Conservation (phyloP, 2,329 filamentous ascomycete species). For the Alternaria atra region DNA sequence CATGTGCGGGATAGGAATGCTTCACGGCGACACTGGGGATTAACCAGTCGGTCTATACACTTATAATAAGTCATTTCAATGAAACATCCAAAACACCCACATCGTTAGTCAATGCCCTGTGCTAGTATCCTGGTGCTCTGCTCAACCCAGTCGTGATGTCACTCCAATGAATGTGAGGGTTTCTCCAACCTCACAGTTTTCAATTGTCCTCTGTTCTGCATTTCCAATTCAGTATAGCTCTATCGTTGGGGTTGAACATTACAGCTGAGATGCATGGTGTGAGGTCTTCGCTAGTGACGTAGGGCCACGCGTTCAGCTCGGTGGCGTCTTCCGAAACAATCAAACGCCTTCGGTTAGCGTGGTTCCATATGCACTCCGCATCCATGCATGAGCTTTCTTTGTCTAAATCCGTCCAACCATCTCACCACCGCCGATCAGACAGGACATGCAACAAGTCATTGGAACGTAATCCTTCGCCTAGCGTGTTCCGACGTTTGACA, state of each 20-base stretch:
- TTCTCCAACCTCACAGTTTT: too few species aligned
- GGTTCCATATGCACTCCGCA: slow-evolving; percentile 4
- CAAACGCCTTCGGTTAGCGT: neutral
- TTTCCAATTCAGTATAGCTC: neutral
- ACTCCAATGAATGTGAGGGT: neutral
- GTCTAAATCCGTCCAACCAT: neutral
- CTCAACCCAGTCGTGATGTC: neutral
- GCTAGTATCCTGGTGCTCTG: neutral
- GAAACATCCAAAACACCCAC: slow-evolving; percentile 2
- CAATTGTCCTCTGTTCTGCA: neutral
- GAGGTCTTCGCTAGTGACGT: slow-evolving; percentile 11
- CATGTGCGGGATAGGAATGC: slow-evolving; percentile 12
- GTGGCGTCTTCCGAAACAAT: slow-evolving; percentile 8
- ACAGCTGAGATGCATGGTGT: slow-evolving; percentile 1
- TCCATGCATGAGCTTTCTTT: neutral
- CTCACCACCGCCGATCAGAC: neutral
- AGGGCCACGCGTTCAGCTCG: slow-evolving; percentile 4
- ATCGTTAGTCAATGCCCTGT: neutral
- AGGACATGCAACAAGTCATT: neutral
- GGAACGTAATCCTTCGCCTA: neutral
- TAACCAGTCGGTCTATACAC: slow-evolving; percentile 6
- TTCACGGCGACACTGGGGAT: slow-evolving; percentile 4
- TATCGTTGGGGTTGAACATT: neutral
- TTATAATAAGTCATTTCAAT: slow-evolving; percentile 18
- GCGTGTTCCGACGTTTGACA: neutral